Evolutionary conservation across 2,329 filamentous ascomycete genomes (phyloP), one percentile per base, ranked within the genome.

Genomic region (Cladophialophora exuberans): DNA sequence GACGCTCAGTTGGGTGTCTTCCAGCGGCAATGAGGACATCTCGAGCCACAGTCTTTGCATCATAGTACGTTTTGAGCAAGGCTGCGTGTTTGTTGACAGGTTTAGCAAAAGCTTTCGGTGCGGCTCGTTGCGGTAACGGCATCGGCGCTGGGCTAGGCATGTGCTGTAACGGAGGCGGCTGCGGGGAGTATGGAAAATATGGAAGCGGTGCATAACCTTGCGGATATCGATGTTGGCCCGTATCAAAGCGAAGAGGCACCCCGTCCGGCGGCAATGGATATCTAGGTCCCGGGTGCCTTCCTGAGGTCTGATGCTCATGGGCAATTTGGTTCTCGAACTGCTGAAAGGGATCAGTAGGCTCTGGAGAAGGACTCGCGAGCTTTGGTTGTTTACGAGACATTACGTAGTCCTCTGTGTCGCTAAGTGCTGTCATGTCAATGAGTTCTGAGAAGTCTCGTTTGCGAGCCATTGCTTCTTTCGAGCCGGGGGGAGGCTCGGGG

Each of bases 21-120:
- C 83, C 83, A 10, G 82, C 76, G 13, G 83, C 81, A 45, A 87
- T 77, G 9, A 88, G 71, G 5, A 88, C 76, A 65, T 87, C 83
- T 46, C 83, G 73, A 3, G 84, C 84, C 56, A 88, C 84, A 0
- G 83, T 87, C 39, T 77, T 75, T 1, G 80, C 76, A 63, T 87
- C 77, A 64, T 88, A 88, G 13, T 69, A 74, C 4, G 74, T 74
- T 56, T 79, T 79, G 22, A 74, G 55, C 4, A 72, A 56, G 3
- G 72, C 70, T 45, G 76, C 69, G 20, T 60, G 58, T 45, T 64
- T 62, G 2, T 71, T 65, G 13, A 85, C 64, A 0, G 72, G 71
- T 58, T 78, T 72, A 3, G 79, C 75, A 30, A 79, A 51, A 18
- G 58, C 49, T 17, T 54, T 57, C 17, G 17, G 45, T n/a, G 56